Base-by-base conservation (phyloP, 177 flowering plant species). In the Telopea speciosissima region DNA sequence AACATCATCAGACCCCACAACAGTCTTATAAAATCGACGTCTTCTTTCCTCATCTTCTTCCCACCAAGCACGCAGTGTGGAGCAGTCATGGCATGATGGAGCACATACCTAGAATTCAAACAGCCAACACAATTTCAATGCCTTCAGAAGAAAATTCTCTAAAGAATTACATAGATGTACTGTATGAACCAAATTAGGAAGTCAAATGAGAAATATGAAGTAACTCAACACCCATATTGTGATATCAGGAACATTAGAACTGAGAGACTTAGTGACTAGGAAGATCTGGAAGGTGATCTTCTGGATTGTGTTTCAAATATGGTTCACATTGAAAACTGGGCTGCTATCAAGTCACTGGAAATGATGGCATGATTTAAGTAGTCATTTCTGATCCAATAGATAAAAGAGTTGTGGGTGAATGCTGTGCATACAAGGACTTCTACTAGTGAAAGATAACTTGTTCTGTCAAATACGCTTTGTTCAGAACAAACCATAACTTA, bases 61-160 rank as follows among this genome's bases (percentile, higher is more conserved):
- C 99, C 99, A 95, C 99, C 99, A 95, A 73, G 97, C 99, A 74
- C 99, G 97, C 79, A 92, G 68, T 58, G 99, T 91, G 24, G 99
- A 92, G 81, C 94, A 89, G 79, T 95, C 99, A 75, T 95, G 99
- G 74, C 99, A 95, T 68, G 99, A 95, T 60, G 99, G 97, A 75
- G 99, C 97, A 81, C 97, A 92, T 63, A 91, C 99, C 99, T 95
- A 77, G 74, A 58, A 54, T 67, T 22, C n/a, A 49, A 24, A 52
- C 19, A 66, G 17, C 68, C 40, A 66, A 19, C 8, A 1, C 17
- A 54, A 8, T 13, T n/a, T 31, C 19, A 54, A 28, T 64, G 6
- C 40, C 65, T 54, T 13, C 5, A 0, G 5, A 12, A 49, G 19
- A 49, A 49, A 11, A 12, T 49, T 12, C 19, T 49, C 19, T 12